Conservation (phyloP, 2,329 filamentous ascomycete species). For the Colletotrichum gigasporum region DNA sequence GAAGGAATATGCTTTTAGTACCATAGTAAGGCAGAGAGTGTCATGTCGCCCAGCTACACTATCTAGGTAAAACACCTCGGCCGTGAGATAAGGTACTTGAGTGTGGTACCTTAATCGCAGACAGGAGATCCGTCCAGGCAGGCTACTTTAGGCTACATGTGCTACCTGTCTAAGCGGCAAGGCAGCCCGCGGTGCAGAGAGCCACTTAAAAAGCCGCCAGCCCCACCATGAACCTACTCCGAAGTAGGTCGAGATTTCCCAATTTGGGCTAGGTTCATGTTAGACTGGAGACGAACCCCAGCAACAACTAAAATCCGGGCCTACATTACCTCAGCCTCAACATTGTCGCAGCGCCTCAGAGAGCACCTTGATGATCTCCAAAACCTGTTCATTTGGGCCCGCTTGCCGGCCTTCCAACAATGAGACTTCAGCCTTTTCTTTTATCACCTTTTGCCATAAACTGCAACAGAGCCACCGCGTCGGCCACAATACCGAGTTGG, state of each 20-base stretch:
- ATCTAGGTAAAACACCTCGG: too few relatives aligned
- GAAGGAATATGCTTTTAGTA: too few relatives aligned
- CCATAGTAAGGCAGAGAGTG: too few relatives aligned
- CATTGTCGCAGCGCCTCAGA: background rate
- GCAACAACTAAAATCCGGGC: conserved; percentile 13
- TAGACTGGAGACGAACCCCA: background rate
- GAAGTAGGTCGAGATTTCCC: background rate
- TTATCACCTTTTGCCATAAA: background rate
- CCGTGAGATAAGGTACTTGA: too few relatives aligned
- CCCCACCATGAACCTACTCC: background rate
- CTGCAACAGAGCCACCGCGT: background rate
- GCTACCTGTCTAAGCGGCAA: too few relatives aligned
- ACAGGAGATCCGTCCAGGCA: too few relatives aligned
- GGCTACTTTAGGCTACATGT: too few relatives aligned
- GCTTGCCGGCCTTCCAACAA: background rate
- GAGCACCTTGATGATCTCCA: background rate
- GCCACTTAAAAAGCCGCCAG: background rate
- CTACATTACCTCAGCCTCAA: background rate
- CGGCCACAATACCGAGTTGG: background rate
- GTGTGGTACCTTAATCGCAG: too few relatives aligned
- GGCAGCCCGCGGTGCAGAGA: too few relatives aligned
- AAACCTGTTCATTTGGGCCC: background rate
- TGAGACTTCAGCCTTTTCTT: conserved; percentile 1
- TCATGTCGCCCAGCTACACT: too few relatives aligned
- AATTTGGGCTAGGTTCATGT: too few relatives aligned